A percentile compares a stretch with the other conserved stretches of the same genome.
These are phyloP conservation scores for Ambrosiella cleistominuta DNA, from an alignment of 2,329 filamentous ascomycete genomes.

Conservation along the genomic window DNA sequence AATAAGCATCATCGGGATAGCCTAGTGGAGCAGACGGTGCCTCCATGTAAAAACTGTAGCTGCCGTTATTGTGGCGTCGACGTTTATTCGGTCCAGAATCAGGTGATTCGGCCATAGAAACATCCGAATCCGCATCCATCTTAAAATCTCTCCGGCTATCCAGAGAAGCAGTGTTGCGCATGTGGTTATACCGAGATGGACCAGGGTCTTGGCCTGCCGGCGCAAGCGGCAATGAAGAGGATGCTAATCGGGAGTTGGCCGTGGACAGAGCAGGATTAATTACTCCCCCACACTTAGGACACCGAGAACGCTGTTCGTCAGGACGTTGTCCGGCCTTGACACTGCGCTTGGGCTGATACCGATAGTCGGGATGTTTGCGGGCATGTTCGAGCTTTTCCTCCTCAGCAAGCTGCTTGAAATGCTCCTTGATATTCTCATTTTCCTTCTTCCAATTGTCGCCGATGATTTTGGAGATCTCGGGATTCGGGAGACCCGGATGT, in stretches of 20 bases:
- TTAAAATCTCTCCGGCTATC: neutral
- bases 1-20: neutral
- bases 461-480: slow-evolving; percentile 94
- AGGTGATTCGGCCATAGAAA: neutral
- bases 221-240: neutral
- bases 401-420: slow-evolving; percentile 81
- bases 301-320: slow-evolving; percentile 38
- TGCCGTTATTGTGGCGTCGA: neutral
- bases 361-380: slow-evolving; percentile 79
- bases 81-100: neutral
- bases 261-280: neutral
- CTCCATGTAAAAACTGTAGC: neutral
- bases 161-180: neutral
- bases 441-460: slow-evolving; percentile 80
- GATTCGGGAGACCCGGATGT: slow-evolving; percentile 81
- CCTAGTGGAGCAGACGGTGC: neutral
- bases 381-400: slow-evolving; percentile 85
- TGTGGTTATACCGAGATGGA: neutral
- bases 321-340: slow-evolving; percentile 18
- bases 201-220: neutral
- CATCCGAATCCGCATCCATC: neutral
- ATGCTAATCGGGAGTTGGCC: neutral
- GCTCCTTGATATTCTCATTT: slow-evolving; percentile 53
- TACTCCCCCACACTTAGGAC: slow-evolving; percentile 52
- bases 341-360: slow-evolving; percentile 71